These are phyloP conservation scores for Colletotrichum spaethianum DNA, from an alignment of 2,329 filamentous ascomycete species.

Conservation along the genomic window DNA sequence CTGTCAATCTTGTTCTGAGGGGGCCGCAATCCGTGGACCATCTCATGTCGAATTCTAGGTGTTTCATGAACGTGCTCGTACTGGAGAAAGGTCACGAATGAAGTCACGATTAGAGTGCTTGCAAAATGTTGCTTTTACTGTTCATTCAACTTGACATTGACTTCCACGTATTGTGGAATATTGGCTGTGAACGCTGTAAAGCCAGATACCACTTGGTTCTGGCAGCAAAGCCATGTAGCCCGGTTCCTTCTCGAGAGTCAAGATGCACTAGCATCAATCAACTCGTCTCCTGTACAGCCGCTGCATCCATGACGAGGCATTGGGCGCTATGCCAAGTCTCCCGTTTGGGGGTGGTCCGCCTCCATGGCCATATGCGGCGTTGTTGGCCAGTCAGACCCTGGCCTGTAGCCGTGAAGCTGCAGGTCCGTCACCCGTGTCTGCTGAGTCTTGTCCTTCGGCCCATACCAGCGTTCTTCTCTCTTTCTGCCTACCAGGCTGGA, in stretches of 20 bases:
- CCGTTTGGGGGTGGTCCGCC: conserved; percentile 13
- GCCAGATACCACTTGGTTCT: conserved; percentile 39
- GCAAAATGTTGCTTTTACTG: conserved; percentile 13
- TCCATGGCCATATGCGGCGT: conserved; percentile 32
- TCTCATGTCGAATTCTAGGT: neutral
- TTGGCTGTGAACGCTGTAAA: conserved; percentile 27
- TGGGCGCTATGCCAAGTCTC: conserved; percentile 13
- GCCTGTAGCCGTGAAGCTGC: conserved; percentile 30
- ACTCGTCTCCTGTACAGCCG: conserved; percentile 26
- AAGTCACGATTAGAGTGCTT: neutral
- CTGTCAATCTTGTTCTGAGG: too few relatives aligned
- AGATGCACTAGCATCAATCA: conserved; percentile 41
- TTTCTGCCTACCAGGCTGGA: conserved; percentile 65
- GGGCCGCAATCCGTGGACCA: neutral
- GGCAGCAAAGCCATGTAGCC: conserved; percentile 25
- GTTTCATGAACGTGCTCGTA: neutral
- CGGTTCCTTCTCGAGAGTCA: conserved; percentile 21
- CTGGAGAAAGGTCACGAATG: neutral
- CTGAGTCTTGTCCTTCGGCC: conserved; percentile 33
- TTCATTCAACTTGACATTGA: conserved; percentile 35
- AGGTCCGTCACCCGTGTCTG: conserved; percentile 21
- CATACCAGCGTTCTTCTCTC: conserved; percentile 30
- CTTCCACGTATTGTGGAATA: conserved; percentile 19
- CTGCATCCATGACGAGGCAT: neutral
- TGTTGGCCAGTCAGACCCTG: conserved; percentile 27